A percentile compares a stretch with the other conserved stretches of the same genome.
These are phyloP conservation scores for Alliaria petiolata DNA, from an alignment of 345 rosid species.

Conservation along the genomic window DNA sequence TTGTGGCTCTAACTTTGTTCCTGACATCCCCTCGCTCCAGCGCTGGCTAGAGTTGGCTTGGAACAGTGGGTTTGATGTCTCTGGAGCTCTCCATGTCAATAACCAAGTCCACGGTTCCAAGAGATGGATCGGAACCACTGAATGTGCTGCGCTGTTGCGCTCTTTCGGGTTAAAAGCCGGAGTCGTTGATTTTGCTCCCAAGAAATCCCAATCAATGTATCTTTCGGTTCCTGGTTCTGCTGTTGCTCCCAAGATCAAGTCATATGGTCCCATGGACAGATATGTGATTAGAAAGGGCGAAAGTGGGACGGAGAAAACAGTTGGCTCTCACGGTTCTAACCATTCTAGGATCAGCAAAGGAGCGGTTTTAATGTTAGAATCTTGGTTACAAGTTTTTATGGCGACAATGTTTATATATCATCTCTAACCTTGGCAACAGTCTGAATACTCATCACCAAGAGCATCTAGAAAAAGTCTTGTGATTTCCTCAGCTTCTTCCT, in stretches of 20 bases:
- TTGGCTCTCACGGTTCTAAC: constrained; percentile 10
- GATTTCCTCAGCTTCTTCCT: constrained; percentile 61
- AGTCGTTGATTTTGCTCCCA: constrained; percentile 71
- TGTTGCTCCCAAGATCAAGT: constrained; percentile 37
- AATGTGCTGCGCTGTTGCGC: constrained; percentile 72
- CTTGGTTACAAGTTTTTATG: background rate
- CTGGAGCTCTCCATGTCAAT: constrained; percentile 59
- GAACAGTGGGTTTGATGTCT: constrained; percentile 64
- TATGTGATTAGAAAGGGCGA: constrained; percentile 31
- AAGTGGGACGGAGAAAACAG: constrained; percentile 1
- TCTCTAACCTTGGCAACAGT: constrained; percentile 69
- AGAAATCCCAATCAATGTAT: constrained; percentile 44
- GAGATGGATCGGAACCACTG: constrained; percentile 69
- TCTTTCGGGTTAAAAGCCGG: constrained; percentile 73
- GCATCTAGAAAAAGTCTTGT: constrained; percentile 64
- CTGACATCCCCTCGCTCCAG: constrained; percentile 66
- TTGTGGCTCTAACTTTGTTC: constrained; percentile 67
- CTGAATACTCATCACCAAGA: constrained; percentile 74
- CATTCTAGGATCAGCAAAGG: constrained; percentile 32
- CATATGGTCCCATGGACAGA: constrained; percentile 70
- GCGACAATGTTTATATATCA: background rate
- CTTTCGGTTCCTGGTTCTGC: constrained; percentile 67
- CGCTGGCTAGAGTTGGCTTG: constrained; percentile 88
- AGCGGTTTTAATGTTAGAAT: constrained; percentile 39
- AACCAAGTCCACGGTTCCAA: constrained; percentile 44